Evolutionary conservation across 352 stramenopile species (phyloP).

Genomic region (Phytopythium kandeliae): DNA sequence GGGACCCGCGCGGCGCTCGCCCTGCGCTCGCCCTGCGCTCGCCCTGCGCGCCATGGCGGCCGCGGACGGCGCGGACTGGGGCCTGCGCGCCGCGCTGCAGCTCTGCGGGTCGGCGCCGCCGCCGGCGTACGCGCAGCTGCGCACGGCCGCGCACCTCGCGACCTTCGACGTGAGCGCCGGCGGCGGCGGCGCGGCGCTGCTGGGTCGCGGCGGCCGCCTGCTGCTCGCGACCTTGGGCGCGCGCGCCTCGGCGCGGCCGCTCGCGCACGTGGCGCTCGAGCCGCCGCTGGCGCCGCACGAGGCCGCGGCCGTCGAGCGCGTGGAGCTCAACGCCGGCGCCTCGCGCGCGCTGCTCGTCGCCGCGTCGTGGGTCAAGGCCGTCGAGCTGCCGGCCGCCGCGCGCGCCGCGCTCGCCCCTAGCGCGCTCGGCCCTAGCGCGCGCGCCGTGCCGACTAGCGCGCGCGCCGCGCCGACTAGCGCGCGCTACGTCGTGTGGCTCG

Average conservation of each 20-base stretch:
- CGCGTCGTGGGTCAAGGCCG: slow-evolving; percentile 54
- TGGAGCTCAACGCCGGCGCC: slow-evolving; percentile 52
- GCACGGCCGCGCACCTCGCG: slow-evolving; percentile 44
- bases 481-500: slow-evolving; percentile 43
- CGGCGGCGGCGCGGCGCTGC: slow-evolving; percentile 34
- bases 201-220: slow-evolving; percentile 35
- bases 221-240: slow-evolving; percentile 40
- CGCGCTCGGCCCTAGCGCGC: slow-evolving; percentile 5
- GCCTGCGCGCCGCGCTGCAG: slow-evolving; percentile 44
- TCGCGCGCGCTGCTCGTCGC: slow-evolving; percentile 50
- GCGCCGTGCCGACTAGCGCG: slow-evolving; percentile 6
- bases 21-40: too few species aligned
- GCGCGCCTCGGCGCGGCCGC: slow-evolving; percentile 8
- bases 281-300: slow-evolving; percentile 44
- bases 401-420: slow-evolving; percentile 4
- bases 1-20: too few species aligned
- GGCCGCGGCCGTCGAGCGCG: slow-evolving; percentile 40
- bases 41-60: background rate
- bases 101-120: slow-evolving; percentile 52
- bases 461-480: slow-evolving; percentile 14
- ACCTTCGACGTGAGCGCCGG: slow-evolving; percentile 67
- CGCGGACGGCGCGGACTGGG: slow-evolving; percentile 37
- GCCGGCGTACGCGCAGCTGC: slow-evolving; percentile 45
- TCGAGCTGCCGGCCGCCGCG: slow-evolving; percentile 31
- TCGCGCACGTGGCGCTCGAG: slow-evolving; percentile 56